Percentiles rank a stretch among this genome's conserved stretches.
Evolutionary conservation across 1,284 basidiomycete genomes (phyloP).

Genomic region (Caloboletus inedulis): DNA sequence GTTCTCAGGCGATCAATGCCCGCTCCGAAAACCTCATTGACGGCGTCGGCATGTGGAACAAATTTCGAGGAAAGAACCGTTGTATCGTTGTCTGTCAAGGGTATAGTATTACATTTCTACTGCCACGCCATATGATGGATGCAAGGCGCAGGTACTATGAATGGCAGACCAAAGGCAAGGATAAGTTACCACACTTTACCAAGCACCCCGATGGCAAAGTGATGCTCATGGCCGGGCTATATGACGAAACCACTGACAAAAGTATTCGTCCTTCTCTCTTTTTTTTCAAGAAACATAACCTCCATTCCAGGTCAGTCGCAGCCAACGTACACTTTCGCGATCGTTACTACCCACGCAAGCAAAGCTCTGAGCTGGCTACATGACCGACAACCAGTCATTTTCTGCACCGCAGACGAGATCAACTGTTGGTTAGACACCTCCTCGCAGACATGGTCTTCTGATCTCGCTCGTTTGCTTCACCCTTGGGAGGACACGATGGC

Average conservation of each 20-base stretch:
- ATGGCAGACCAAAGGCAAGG: constrained; percentile 81
- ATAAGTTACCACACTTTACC: constrained; percentile 78
- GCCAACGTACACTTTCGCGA: constrained; percentile 80
- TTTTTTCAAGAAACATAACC: neutral
- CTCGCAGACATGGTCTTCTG: constrained; percentile 57
- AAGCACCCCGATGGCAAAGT: constrained; percentile 65
- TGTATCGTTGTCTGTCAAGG: constrained; percentile 81
- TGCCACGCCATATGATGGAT: neutral
- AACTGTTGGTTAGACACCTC: constrained; percentile 78
- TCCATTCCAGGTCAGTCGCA: constrained; percentile 46
- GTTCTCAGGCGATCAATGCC: constrained; percentile 85
- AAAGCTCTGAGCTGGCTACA: constrained; percentile 77
- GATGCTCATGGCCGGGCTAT: constrained; percentile 88
- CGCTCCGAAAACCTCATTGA: constrained; percentile 79
- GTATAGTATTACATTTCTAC: constrained; percentile 33
- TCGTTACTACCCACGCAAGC: constrained; percentile 80
- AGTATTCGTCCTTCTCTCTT: constrained; percentile 34
- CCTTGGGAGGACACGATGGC: constrained; percentile 56
- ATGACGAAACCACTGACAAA: constrained; percentile 70
- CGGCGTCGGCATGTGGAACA: constrained; percentile 76
- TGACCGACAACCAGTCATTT: constrained; percentile 89
- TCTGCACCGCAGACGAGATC: constrained; percentile 61
- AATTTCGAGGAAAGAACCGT: constrained; percentile 73
- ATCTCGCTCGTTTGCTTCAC: constrained; percentile 61
- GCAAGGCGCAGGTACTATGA: constrained; percentile 72